A percentile compares a stretch with the other conserved stretches of the same genome.
phyloP scores from a whole-genome alignment of 2,329 filamentous ascomycete species.

The Sclerotinia spermophila region DNA sequence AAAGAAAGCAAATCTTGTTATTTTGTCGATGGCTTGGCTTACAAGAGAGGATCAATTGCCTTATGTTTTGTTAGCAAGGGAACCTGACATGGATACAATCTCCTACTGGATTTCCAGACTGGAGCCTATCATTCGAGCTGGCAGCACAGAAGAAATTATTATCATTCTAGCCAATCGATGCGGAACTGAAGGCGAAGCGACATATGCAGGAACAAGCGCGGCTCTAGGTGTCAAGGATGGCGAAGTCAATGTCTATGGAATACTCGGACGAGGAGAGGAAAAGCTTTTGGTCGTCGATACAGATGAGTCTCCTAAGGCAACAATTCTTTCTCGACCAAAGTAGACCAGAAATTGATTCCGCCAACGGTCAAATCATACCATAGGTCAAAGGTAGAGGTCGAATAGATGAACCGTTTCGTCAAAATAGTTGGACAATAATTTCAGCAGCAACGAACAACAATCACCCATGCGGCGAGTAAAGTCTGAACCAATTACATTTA shows the following conservation, averaged over 20 bases:
- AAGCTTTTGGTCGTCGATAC: slow-evolving; percentile 66
- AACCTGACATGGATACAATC: slow-evolving; percentile 69
- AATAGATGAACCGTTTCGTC: no score
- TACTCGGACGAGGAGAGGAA: slow-evolving; percentile 68
- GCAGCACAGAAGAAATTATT: slow-evolving; percentile 56
- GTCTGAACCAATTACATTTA: no score
- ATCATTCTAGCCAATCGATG: slow-evolving; percentile 69
- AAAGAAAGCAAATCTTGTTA: slow-evolving; percentile 56
- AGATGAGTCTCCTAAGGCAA: slow-evolving; percentile 24
- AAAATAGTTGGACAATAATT: no score
- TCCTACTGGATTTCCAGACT: slow-evolving; percentile 73
- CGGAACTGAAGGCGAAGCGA: slow-evolving; percentile 61
- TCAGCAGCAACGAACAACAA: no score
- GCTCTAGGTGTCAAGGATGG: slow-evolving; percentile 64
- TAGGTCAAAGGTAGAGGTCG: no score
- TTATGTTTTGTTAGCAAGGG: slow-evolving; percentile 48
- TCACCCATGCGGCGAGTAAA: no score
- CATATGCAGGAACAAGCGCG: slow-evolving; percentile 71
- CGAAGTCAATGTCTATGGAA: slow-evolving; percentile 64
- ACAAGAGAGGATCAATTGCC: slow-evolving; percentile 50
- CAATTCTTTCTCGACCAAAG: no score
- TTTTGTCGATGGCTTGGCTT: slow-evolving; percentile 76
- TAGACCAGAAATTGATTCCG: no score
- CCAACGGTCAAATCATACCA: no score
- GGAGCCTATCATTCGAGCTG: slow-evolving; percentile 57